phyloP scores from a whole-genome alignment of 208 protist species.

The Naegleria lovaniensis region DNA sequence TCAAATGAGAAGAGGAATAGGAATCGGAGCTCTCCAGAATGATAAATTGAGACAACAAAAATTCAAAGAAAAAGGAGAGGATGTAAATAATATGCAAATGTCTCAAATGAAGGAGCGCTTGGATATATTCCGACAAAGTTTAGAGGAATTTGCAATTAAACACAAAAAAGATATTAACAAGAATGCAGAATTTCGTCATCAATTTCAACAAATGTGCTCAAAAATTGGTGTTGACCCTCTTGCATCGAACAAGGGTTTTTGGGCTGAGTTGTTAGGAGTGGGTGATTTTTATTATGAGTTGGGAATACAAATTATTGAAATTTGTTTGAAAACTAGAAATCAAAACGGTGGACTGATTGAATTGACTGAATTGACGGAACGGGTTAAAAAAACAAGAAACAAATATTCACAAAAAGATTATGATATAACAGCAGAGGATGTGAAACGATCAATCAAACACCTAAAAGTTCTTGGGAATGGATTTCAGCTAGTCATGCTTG shows the following conservation, averaged over 20 bases:
- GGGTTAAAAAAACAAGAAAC: constrained; percentile 44
- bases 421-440: constrained; percentile 52
- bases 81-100: constrained; percentile 18
- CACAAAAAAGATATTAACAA: constrained; percentile 59
- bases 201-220: constrained; percentile 61
- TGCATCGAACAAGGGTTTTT: constrained; percentile 53
- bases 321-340: constrained; percentile 54
- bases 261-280: constrained; percentile 59
- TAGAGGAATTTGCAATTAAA: constrained; percentile 64
- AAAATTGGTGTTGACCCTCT: constrained; percentile 66
- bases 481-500: constrained; percentile 48
- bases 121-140: constrained; percentile 45
- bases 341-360: constrained; percentile 60
- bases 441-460: constrained; percentile 51
- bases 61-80: constrained; percentile 15
- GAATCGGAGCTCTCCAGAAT: neutral
- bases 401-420: constrained; percentile 30
- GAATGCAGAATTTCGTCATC: constrained; percentile 57
- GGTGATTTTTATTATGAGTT: constrained; percentile 72
- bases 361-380: constrained; percentile 43
- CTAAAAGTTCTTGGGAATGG: constrained; percentile 49
- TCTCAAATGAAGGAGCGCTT: constrained; percentile 49
- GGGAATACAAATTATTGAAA: constrained; percentile 61
- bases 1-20: constrained; percentile 15
- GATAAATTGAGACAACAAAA: neutral